phyloP scores from a whole-genome alignment of 2,329 filamentous ascomycete species.

The Phaeosphaeria sp. region DNA sequence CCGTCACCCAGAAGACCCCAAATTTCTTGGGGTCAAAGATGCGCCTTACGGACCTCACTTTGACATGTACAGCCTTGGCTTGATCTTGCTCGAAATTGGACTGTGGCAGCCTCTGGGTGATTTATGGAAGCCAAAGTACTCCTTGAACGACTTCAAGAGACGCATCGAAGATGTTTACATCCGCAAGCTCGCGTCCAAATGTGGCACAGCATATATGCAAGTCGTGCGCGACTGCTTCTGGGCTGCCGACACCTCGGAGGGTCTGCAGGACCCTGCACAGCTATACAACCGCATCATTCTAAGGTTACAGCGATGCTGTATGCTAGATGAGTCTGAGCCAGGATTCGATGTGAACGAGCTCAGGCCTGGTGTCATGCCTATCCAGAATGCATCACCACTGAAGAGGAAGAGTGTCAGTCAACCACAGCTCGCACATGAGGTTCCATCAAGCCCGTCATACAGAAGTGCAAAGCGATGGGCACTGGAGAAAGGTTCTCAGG shows the following conservation, averaged over 20 bases:
- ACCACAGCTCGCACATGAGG: constrained; percentile 31
- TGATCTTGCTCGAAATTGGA: constrained; percentile 76
- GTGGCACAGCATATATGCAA: constrained; percentile 76
- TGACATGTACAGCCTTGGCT: constrained; percentile 76
- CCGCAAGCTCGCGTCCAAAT: constrained; percentile 69
- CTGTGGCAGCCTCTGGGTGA: constrained; percentile 73
- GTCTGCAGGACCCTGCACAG: constrained; percentile 40
- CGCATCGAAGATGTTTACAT: constrained; percentile 70
- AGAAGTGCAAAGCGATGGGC: constrained; percentile 45
- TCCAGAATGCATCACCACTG: constrained; percentile 28
- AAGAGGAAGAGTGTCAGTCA: constrained; percentile 43
- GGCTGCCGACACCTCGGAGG: constrained; percentile 63
- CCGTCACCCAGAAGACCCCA: constrained; percentile 67
- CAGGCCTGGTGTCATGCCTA: constrained; percentile 26
- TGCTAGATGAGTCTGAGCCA: constrained; percentile 47
- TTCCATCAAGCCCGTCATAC: constrained; percentile 40
- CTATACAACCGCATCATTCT: constrained; percentile 55
- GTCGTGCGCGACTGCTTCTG: constrained; percentile 75
- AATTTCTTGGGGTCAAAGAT: constrained; percentile 38
- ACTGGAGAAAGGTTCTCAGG: constrained; percentile 45
- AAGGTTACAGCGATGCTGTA: constrained; percentile 47
- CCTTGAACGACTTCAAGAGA: constrained; percentile 66
- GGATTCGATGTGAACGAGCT: constrained; percentile 36
- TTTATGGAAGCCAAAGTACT: constrained; percentile 65
- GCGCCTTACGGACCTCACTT: constrained; percentile 46